Evolutionary conservation across 331 rosid species (phyloP).

Genomic region (Cucumis variabilis): DNA sequence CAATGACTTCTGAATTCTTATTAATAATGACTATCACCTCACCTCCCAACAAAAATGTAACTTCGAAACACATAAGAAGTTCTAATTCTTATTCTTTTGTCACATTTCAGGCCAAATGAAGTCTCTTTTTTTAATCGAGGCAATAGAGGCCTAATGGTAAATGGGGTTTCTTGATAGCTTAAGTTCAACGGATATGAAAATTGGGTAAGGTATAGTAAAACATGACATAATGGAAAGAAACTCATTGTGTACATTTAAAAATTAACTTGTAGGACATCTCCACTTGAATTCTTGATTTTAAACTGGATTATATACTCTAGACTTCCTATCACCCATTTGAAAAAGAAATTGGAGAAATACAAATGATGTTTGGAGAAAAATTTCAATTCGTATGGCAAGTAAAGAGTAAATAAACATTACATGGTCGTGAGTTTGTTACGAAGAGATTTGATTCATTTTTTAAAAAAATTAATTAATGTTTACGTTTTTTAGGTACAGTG

Average conservation of each 20-base stretch:
- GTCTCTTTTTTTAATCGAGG: neutral
- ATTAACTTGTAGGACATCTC: neutral
- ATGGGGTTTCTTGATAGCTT: neutral
- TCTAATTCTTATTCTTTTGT: neutral
- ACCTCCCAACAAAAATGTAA: neutral
- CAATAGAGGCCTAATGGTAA: neutral
- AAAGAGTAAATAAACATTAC: too few relatives aligned
- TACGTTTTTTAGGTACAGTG: too few relatives aligned
- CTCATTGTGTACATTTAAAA: neutral
- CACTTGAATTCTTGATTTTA: neutral
- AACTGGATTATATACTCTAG: too few relatives aligned
- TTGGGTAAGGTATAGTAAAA: neutral
- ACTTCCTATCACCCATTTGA: too few relatives aligned
- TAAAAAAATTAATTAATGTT: too few relatives aligned
- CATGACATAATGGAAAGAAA: neutral
- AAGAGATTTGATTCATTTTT: too few relatives aligned
- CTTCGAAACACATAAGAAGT: neutral
- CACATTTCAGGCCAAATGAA: neutral
- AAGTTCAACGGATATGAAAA: neutral
- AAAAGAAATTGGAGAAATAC: too few relatives aligned
- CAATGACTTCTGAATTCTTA: neutral
- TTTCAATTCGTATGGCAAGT: too few relatives aligned
- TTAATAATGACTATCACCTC: slow-evolving; percentile 2
- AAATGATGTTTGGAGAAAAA: too few relatives aligned
- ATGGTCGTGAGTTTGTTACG: too few relatives aligned